Percentiles rank a stretch among this genome's conserved stretches.
Conservation (phyloP, 2,329 filamentous ascomycete genomes). For the Lasiodiplodia citricola region DNA sequence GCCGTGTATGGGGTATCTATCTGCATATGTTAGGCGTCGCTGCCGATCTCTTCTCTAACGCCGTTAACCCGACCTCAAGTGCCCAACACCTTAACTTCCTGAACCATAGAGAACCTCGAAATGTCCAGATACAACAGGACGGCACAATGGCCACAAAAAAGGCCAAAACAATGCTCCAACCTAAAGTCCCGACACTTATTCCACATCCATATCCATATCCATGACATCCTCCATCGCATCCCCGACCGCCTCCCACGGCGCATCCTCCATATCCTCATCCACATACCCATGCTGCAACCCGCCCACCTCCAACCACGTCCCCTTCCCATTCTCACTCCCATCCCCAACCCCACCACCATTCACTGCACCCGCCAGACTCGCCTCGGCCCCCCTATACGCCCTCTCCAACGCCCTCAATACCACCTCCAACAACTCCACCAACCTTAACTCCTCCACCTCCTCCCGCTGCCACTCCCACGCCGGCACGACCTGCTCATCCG, state of each 20-base stretch:
- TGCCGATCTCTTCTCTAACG: neutral
- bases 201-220: constrained; percentile 23
- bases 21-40: too few relatives aligned
- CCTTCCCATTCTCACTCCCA: neutral
- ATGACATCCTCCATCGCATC: constrained; percentile 59
- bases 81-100: neutral
- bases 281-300: neutral
- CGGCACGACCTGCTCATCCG: constrained; percentile 51
- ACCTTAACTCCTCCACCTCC: constrained; percentile 9
- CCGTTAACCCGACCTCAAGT: neutral
- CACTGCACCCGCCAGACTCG: neutral
- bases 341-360: neutral
- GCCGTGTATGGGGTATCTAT: neutral
- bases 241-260: constrained; percentile 63
- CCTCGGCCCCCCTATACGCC: constrained; percentile 5
- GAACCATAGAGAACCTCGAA: neutral
- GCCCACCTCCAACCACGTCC: neutral
- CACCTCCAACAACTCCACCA: constrained; percentile 14
- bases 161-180: neutral
- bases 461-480: constrained; percentile 14
- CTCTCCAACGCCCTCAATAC: constrained; percentile 26
- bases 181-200: neutral
- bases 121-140: neutral
- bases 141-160: neutral
- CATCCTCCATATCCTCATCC: constrained; percentile 39